Base-by-base conservation (phyloP, 1,284 basidiomycete species). In the Dichomitus squalens region DNA sequence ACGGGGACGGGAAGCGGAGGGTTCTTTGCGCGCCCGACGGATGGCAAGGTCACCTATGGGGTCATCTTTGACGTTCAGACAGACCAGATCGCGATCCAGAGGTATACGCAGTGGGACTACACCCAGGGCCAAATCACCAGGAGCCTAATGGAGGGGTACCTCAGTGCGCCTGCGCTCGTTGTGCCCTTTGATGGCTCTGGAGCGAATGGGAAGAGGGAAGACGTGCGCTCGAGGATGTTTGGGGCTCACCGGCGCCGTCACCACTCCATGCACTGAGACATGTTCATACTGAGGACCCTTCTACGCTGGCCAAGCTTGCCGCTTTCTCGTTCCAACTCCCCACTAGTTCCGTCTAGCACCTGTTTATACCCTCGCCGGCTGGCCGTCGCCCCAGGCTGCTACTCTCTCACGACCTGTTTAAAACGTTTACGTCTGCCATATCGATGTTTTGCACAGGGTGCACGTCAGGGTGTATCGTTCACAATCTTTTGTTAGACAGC, bases 61-160 rank as follows among this genome's bases (percentile, higher is more conserved):
- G 68, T 64, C 33, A 61, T 71, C 48, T 66, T 71, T 55, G 69
- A 72, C 64, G 64, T 68, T 23, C 38, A 68, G 64, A 68, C 67
- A 38, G 70, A 71, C 57, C 31, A 49, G 25, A 71, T 72, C 61
- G 50, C 66, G 25, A 68, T 70, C 55, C 60, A 68, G 53, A 60
- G 60, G 34, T 63, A 68, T 51, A 62, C 60, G 12, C 58, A 61
- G 36, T 72, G 69, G 65, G 68, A 71, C 59, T 71, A 65, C 61
- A 43, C 55, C 16, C 62, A 66, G 64, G 54, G 40, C 11, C 55
- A 58, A 52, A 20, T 71, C 53, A 55, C 68, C 23, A 56, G 70
- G 47, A 66, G 64, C 56, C 39, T 66, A 27, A 58, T 72, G 21
- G 69, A 67, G 38, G 68, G 66, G 20, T 69, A 69, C 61, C 57